These are phyloP conservation scores for Myxozyma monticola DNA, from an alignment of 805 yeast genomes.

Conservation along the genomic window DNA sequence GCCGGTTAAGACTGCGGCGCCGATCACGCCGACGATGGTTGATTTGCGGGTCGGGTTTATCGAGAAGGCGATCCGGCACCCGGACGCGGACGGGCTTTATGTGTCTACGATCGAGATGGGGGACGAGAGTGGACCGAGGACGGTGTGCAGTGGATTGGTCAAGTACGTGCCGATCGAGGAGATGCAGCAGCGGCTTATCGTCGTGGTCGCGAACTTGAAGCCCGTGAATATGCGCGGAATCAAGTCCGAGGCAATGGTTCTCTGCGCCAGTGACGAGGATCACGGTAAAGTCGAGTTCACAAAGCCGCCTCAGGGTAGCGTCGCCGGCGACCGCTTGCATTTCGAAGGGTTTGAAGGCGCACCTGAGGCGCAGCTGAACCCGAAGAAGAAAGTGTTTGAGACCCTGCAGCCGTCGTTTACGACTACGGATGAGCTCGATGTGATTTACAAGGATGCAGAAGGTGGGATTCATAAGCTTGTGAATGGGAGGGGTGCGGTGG, in stretches of 20 bases:
- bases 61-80: conserved; percentile 94
- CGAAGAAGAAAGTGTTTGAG: conserved; percentile 98
- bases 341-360: conserved; percentile 86
- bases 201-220: conserved; percentile 91
- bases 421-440: conserved; percentile 73
- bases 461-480: conserved; percentile 67
- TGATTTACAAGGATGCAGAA: conserved; percentile 65
- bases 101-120: conserved; percentile 97
- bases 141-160: conserved; percentile 96
- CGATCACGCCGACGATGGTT: conserved; percentile 78
- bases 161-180: conserved; percentile 86
- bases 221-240: conserved; percentile 98
- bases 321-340: conserved; percentile 95
- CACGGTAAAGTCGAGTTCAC: conserved; percentile 79
- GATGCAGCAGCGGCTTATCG: conserved; percentile 87
- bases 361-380: conserved; percentile 91
- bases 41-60: conserved; percentile 96
- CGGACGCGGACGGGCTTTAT: conserved; percentile 94
- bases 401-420: conserved; percentile 87
- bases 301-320: conserved; percentile 88
- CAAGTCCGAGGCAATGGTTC: conserved; percentile 93
- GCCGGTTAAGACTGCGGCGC: conserved; percentile 51
- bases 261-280: conserved; percentile 70
- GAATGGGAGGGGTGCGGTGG: conserved; percentile 73
- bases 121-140: conserved; percentile 95